Evolutionary conservation across 2,329 filamentous ascomycete genomes (phyloP).

Genomic region (Dactylellina parvicollis): DNA sequence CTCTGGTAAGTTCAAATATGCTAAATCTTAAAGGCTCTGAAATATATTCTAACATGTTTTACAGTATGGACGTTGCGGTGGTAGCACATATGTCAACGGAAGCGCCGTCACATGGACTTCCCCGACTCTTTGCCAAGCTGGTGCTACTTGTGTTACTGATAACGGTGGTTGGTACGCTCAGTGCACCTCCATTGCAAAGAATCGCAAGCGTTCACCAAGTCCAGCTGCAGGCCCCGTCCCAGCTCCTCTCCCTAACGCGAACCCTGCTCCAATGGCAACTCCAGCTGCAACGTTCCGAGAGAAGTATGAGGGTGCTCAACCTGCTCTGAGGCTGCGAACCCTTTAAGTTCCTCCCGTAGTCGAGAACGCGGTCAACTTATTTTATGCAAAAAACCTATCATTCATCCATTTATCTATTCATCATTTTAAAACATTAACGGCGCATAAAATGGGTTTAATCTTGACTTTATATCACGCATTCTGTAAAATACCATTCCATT

Average conservation of each 20-base stretch:
- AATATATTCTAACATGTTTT: constrained; percentile 13
- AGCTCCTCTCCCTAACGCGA: constrained; percentile 44
- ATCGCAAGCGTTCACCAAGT: constrained; percentile 28
- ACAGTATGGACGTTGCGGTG: constrained; percentile 51
- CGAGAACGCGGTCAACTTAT: constrained; percentile 2
- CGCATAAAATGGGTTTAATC: constrained; percentile 52
- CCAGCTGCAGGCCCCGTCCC: constrained; percentile 29
- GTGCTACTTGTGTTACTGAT: constrained; percentile 41
- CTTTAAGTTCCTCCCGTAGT: not conserved
- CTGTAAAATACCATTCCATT: constrained; percentile 48
- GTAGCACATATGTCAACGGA: constrained; percentile 41
- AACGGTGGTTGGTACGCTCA: constrained; percentile 45
- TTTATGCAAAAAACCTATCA: constrained; percentile 17
- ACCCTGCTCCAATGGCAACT: constrained; percentile 35
- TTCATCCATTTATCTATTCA: not conserved
- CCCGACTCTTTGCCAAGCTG: constrained; percentile 47
- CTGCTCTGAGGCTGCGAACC: constrained; percentile 32
- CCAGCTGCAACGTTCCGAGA: constrained; percentile 37
- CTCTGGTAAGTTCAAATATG: constrained; percentile 35
- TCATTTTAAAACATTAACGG: constrained; percentile 44
- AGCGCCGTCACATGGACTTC: constrained; percentile 32
- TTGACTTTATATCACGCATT: constrained; percentile 42
- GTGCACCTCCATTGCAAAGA: constrained; percentile 43
- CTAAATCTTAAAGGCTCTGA: not conserved
- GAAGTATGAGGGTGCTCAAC: constrained; percentile 37